Evolutionary conservation across 2,329 filamentous ascomycete genomes (phyloP).

Genomic region (Fusarium poae): DNA sequence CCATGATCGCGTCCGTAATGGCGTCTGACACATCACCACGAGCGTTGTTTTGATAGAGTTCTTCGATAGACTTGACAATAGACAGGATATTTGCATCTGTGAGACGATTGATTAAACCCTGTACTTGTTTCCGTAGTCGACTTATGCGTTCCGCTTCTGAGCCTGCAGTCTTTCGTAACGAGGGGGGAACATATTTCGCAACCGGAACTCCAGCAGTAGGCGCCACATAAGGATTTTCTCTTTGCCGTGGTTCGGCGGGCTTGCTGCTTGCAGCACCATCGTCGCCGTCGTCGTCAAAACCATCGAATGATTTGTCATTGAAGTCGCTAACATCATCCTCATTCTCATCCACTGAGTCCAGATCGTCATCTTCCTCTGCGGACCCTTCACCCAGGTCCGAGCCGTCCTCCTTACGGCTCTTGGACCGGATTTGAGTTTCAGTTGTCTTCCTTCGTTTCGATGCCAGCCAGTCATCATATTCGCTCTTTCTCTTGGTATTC

Average conservation of each 20-base stretch:
- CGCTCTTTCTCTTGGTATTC: constrained; percentile 70
- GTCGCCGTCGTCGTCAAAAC: constrained; percentile 57
- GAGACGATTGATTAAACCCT: constrained; percentile 91
- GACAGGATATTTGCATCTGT: constrained; percentile 91
- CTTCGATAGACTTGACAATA: constrained; percentile 85
- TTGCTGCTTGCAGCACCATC: constrained; percentile 51
- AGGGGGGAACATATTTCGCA: constrained; percentile 90
- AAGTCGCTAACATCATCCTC: constrained; percentile 51
- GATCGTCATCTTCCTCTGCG: constrained; percentile 43
- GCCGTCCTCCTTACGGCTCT: constrained; percentile 39
- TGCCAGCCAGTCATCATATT: constrained; percentile 71
- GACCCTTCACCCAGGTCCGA: constrained; percentile 38
- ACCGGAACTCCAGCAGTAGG: constrained; percentile 65
- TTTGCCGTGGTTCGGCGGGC: constrained; percentile 60
- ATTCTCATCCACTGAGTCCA: constrained; percentile 41
- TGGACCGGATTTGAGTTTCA: constrained; percentile 17
- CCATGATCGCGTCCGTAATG: constrained; percentile 81
- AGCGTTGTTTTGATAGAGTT: constrained; percentile 84
- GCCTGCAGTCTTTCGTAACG: constrained; percentile 73
- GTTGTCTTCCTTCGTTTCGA: constrained; percentile 66
- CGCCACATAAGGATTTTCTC: constrained; percentile 91
- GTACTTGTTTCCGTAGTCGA: constrained; percentile 81
- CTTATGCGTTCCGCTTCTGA: constrained; percentile 75
- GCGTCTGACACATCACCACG: constrained; percentile 89
- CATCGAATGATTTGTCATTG: constrained; percentile 56